These are phyloP conservation scores for Beauveria sp. DNA, from an alignment of 2,329 filamentous ascomycete species.

Conservation along the genomic window DNA sequence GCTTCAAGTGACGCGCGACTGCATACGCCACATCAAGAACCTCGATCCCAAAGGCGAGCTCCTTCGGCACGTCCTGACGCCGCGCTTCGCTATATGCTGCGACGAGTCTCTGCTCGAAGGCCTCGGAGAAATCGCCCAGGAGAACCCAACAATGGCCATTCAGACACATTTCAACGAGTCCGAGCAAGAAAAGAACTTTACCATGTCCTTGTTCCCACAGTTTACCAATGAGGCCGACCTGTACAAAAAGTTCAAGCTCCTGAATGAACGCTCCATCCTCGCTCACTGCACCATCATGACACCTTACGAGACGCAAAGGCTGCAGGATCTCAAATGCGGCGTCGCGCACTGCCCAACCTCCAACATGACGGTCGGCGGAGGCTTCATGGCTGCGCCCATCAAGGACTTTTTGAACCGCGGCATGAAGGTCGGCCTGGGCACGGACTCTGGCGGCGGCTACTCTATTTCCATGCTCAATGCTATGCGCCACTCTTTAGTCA, in stretches of 20 bases:
- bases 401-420: slow-evolving; percentile 47
- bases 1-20: slow-evolving; percentile 38
- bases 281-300: slow-evolving; percentile 60
- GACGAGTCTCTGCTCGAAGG: slow-evolving; percentile 44
- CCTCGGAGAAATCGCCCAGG: slow-evolving; percentile 43
- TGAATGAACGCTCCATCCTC: slow-evolving; percentile 49
- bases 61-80: slow-evolving; percentile 45
- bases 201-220: slow-evolving; percentile 45
- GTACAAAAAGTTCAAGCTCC: slow-evolving; percentile 47
- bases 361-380: slow-evolving; percentile 55
- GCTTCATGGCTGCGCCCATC: slow-evolving; percentile 55
- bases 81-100: slow-evolving; percentile 56
- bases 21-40: slow-evolving; percentile 37
- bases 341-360: slow-evolving; percentile 58
- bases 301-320: slow-evolving; percentile 42
- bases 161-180: slow-evolving; percentile 65
- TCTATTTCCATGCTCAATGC: slow-evolving; percentile 51
- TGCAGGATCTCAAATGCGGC: slow-evolving; percentile 44
- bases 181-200: slow-evolving; percentile 49
- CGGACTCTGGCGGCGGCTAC: slow-evolving; percentile 57
- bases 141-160: slow-evolving; percentile 44
- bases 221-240: slow-evolving; percentile 52
- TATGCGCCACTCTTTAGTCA: slow-evolving; percentile 51
- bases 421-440: slow-evolving; percentile 60
- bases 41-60: slow-evolving; percentile 37